Percentiles rank a stretch among this genome's conserved stretches.
Conservation (phyloP, 139 green algal species). For the Micromonas commoda region DNA sequence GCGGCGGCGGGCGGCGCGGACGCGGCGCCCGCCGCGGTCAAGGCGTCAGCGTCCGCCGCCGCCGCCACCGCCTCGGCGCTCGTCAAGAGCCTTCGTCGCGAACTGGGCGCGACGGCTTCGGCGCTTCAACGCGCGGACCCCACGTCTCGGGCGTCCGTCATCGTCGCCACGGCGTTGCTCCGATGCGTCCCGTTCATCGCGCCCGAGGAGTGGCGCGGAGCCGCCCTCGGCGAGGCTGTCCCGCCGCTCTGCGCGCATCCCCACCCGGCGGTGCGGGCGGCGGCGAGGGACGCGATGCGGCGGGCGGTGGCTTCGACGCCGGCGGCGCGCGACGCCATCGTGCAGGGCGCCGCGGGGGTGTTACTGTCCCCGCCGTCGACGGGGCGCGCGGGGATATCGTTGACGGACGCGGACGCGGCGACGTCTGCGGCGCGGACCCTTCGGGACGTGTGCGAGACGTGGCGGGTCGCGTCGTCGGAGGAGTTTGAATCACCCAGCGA, state of each 20-base stretch:
- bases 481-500: neutral
- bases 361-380: conserved; percentile 37
- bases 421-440: neutral
- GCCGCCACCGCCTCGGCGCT: no score
- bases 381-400: conserved; percentile 22
- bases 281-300: conserved; percentile 45
- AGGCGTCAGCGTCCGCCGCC: no score
- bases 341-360: conserved; percentile 30
- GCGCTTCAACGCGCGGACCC: no score
- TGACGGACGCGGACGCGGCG: neutral
- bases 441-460: neutral
- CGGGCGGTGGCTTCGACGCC: conserved; percentile 40
- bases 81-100: no score
- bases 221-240: neutral
- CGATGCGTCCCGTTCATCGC: conserved; percentile 45
- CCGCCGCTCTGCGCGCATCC: neutral
- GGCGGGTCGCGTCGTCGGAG: neutral
- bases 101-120: no score
- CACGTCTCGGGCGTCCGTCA: neutral
- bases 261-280: conserved; percentile 45
- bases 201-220: conserved; percentile 41
- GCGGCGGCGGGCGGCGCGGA: no score
- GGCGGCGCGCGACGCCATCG: conserved; percentile 52
- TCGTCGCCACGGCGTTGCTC: conserved; percentile 18
- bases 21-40: no score